Evolutionary conservation across 2,329 filamentous ascomycete genomes (phyloP).

Genomic region (Penicillium verrucosum): DNA sequence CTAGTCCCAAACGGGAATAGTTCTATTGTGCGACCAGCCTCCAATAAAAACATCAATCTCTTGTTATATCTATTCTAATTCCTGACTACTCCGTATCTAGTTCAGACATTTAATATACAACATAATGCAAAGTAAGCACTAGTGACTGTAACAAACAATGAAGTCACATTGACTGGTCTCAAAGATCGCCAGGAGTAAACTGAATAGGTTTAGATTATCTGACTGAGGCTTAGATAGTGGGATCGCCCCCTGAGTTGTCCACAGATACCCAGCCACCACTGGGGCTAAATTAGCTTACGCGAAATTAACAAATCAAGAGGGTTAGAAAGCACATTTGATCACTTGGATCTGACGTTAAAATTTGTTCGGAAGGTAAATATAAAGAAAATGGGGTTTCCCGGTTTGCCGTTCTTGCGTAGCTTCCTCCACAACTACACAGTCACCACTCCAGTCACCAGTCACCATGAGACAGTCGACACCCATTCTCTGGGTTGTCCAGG

Average conservation of each 20-base stretch:
- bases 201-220: not conserved
- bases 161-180: not conserved
- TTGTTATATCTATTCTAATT: no score
- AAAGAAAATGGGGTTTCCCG: conserved; percentile 1
- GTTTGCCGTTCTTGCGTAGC: not conserved
- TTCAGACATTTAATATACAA: no score
- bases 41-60: not conserved
- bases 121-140: not conserved
- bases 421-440: not conserved
- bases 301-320: not conserved
- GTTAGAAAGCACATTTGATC: not conserved
- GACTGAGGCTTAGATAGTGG: not conserved
- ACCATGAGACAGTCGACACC: conserved; percentile 7
- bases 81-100: no score
- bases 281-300: not conserved
- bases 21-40: not conserved
- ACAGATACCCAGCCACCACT: not conserved
- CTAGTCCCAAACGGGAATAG: not conserved
- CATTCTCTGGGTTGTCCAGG: conserved; percentile 7
- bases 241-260: not conserved
- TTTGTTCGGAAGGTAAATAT: not conserved
- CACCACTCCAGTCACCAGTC: not conserved
- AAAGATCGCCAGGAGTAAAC: not conserved
- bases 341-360: conserved; percentile 1
- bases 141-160: not conserved